These are phyloP conservation scores for Jamesozyma spencerorum DNA, from an alignment of 805 yeast genomes.

Conservation along the genomic window DNA sequence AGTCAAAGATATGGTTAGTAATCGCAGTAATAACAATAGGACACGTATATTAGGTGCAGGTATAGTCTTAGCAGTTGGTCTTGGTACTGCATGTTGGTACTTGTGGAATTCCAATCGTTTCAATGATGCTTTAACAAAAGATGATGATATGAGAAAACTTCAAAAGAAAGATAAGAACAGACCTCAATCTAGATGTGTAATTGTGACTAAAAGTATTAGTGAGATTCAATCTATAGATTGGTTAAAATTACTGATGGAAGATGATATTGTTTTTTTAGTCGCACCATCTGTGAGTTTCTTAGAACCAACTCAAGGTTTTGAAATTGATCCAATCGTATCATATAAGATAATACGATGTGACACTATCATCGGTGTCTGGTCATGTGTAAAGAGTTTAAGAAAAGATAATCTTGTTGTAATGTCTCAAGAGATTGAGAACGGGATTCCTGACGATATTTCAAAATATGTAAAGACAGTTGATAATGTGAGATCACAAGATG, in stretches of 20 bases:
- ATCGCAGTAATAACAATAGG: background rate
- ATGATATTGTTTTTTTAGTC: conserved; percentile 30
- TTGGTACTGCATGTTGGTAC: conserved; percentile 10
- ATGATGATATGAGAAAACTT: background rate
- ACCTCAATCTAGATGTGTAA: conserved; percentile 10
- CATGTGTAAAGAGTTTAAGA: conserved; percentile 44
- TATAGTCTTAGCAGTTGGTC: conserved; percentile 8
- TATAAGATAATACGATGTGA: conserved; percentile 38
- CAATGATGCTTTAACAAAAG: background rate
- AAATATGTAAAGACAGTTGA: conserved; percentile 23
- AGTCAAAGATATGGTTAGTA: background rate
- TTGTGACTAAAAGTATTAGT: conserved; percentile 14
- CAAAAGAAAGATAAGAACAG: background rate
- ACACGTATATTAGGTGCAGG: conserved; percentile 6
- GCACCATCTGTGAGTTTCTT: conserved; percentile 22
- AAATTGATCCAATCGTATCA: conserved; percentile 15
- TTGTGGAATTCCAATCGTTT: conserved; percentile 3
- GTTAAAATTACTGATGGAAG: conserved; percentile 9
- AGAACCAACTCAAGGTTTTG: conserved; percentile 7
- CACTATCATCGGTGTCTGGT: conserved; percentile 42
- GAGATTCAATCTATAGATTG: conserved; percentile 10
- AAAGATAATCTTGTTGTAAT: conserved; percentile 30
- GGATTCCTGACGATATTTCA: conserved; percentile 26
- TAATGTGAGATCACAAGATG: background rate
- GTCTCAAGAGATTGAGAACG: conserved; percentile 16